Evolutionary conservation across 176 grass and related monocot species (phyloP).

Genomic region (Oropetium thomaeum): DNA sequence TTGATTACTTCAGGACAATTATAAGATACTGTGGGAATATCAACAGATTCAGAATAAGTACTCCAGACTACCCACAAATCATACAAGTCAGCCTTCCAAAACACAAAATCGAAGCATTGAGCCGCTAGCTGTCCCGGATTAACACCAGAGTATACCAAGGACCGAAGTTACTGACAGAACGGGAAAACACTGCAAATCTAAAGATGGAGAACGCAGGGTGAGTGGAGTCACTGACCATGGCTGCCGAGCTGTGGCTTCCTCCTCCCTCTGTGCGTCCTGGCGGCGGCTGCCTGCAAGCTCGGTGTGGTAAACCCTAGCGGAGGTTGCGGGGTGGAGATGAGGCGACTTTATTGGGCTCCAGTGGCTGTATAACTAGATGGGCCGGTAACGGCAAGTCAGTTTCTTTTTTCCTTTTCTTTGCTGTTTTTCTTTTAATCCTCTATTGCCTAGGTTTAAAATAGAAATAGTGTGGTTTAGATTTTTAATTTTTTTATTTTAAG

Average conservation of each 20-base stretch:
- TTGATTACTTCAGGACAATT: too few relatives aligned
- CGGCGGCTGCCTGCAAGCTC: neutral
- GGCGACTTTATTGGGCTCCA: neutral
- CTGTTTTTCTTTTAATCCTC: too few relatives aligned
- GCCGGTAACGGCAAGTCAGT: neutral
- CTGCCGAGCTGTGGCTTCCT: neutral
- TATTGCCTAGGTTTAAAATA: too few relatives aligned
- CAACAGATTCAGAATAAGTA: neutral
- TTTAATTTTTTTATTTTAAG: too few relatives aligned
- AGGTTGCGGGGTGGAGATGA: neutral
- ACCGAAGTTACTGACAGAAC: neutral
- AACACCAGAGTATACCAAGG: neutral
- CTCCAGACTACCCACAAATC: neutral
- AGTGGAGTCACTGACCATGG: neutral
- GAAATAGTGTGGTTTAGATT: too few relatives aligned
- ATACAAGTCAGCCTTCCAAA: neutral
- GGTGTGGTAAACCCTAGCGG: neutral
- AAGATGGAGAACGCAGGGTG: neutral
- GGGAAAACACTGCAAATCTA: neutral
- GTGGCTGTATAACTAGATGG: neutral
- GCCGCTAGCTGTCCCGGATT: neutral
- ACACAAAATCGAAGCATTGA: neutral
- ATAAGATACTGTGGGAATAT: neutral
- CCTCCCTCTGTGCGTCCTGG: neutral
- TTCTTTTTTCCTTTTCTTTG: neutral